Evolutionary conservation across 352 stramenopile species (phyloP).

Genomic region (Lagenidium giganteum): DNA sequence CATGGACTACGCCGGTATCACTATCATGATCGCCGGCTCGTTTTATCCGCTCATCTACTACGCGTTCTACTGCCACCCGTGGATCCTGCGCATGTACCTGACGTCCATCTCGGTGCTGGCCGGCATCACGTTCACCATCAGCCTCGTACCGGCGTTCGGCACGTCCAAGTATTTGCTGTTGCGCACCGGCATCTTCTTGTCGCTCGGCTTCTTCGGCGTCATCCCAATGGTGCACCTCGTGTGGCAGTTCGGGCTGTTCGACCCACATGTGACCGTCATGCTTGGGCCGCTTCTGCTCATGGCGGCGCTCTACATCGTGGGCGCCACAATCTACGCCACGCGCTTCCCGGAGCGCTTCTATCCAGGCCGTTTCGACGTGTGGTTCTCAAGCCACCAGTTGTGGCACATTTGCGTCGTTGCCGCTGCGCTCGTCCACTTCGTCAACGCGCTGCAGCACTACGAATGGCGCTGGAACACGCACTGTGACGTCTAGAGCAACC

Average conservation of each 20-base stretch:
- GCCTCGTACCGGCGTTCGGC: conserved; percentile 48
- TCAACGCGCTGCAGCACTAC: conserved; percentile 66
- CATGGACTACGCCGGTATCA: conserved; percentile 73
- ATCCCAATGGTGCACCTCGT: conserved; percentile 59
- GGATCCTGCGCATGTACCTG: conserved; percentile 45
- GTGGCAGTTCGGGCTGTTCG: conserved; percentile 57
- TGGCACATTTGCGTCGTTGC: conserved; percentile 79
- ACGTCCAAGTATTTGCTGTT: conserved; percentile 55
- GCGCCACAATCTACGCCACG: conserved; percentile 66
- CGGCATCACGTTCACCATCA: conserved; percentile 49
- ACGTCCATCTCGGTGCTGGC: conserved; percentile 49
- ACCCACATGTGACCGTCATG: conserved; percentile 71
- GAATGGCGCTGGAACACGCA: conserved; percentile 71
- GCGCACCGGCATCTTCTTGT: conserved; percentile 65
- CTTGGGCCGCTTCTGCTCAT: conserved; percentile 63
- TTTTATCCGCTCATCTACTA: conserved; percentile 81
- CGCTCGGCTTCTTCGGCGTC: conserved; percentile 64
- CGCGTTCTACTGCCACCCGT: conserved; percentile 74
- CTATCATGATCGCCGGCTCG: conserved; percentile 72
- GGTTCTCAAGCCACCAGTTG: conserved; percentile 73
- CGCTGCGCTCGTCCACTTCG: conserved; percentile 68
- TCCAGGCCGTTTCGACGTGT: conserved; percentile 67
- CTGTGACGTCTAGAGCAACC: conserved; percentile 58
- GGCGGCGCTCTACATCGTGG: conserved; percentile 57
- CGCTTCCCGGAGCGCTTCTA: conserved; percentile 74